Conservation (phyloP, 2,329 filamentous ascomycete species). For the Hypocreales sp. region DNA sequence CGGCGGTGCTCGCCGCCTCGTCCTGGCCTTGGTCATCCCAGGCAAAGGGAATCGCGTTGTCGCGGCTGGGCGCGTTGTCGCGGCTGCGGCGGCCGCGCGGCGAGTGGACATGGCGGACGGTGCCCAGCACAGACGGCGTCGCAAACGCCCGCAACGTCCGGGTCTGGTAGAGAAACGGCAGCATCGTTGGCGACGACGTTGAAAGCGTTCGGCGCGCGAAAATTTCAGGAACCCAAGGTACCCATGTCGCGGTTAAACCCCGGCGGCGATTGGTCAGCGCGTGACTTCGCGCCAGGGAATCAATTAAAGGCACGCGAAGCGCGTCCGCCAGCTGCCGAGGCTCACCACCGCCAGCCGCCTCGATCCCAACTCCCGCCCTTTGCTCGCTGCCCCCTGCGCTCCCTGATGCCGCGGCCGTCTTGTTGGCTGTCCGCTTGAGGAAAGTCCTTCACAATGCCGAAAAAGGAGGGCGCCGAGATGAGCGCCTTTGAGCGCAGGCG, state of each 20-base stretch:
- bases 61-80: no score
- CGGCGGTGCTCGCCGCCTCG: conserved; percentile 6
- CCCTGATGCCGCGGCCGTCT: no score
- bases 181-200: conserved; percentile 31
- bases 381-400: no score
- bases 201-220: not conserved
- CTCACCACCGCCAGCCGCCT: no score
- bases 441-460: conserved; percentile 36
- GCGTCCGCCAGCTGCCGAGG: no score
- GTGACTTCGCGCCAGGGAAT: conserved; percentile 6
- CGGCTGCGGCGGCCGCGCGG: conserved; percentile 3
- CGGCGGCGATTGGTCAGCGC: conserved; percentile 1
- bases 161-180: conserved; percentile 61
- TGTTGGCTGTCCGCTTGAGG: no score
- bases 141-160: conserved; percentile 8
- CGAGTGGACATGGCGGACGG: conserved; percentile 8
- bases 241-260: no score
- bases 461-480: conserved; percentile 29
- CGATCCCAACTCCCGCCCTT: no score
- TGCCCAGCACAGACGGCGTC: conserved; percentile 8
- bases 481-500: conserved; percentile 80
- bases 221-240: no score
- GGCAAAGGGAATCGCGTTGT: conserved; percentile 37
- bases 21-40: conserved; percentile 21
- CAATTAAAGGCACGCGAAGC: conserved; percentile 4